Base-by-base conservation (phyloP, 805 yeast genomes). In the Torulaspora maleeae region DNA sequence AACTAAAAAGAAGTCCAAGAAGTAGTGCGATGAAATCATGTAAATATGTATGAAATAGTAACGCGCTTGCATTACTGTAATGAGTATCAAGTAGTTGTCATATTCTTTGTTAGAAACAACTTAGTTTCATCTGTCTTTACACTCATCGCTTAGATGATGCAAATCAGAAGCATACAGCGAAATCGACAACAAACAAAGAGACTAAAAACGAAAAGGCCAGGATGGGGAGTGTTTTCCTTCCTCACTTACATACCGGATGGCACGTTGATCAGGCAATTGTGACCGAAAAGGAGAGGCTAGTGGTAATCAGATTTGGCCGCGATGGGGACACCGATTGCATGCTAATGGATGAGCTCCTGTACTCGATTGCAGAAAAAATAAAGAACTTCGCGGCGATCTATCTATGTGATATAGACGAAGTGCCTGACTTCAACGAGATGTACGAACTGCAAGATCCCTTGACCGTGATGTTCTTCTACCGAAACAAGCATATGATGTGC, bases 181-280 rank as follows among this genome's bases (percentile, higher is more conserved):
- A 9, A n/a, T 3, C 8, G 27, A 25, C 9, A 28, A 22, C 27
- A 13, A 28, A 16, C 17, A 30, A 30, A 30, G 35, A 17, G 13
- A 13, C 12, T 19, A 29, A 7, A 6, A 20, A 13, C 16, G 29
- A 29, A n/a, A 6, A 12, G 24, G 28, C 36, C 25, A 36, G 22
- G 13, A 86, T 86, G 95, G 90, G 91, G 4, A 82, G 90, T 47
- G 82, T 85, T 0, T 85, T 87, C 56, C 70, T 88, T 42, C 93
- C 95, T 1, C 93, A 88, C 60, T 68, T 88, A 46, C 78, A 73
- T 22, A 76, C 91, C 0, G 96, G 95, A 5, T 88, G 96, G 97
- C 99, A 93, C 60, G 98, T 93, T 27, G 99, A 93, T 67, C 98
- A 93, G 61, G 96, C 99, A 5, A 93, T 93, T 30, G 72, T 93